A percentile compares a stretch with the other conserved stretches of the same genome.
phyloP scores from a whole-genome alignment of 805 yeast genomes.

The Metschnikowia proteae region DNA sequence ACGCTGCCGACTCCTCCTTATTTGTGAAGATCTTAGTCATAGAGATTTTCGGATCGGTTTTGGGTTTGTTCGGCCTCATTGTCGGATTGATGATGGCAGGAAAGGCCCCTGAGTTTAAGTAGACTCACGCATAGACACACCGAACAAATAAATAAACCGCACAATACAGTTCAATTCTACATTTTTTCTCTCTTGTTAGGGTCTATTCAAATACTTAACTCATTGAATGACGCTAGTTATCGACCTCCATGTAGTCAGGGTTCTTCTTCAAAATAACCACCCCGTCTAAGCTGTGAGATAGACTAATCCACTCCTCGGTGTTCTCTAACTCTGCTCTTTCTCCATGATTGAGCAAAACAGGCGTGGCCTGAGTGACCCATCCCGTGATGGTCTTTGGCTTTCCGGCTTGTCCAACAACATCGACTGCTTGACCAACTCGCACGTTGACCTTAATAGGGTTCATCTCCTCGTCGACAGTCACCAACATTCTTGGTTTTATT shows the following conservation, averaged over 20 bases:
- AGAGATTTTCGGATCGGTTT: constrained; percentile 94
- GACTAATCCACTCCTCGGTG: constrained; percentile 77
- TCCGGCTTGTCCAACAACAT: constrained; percentile 98
- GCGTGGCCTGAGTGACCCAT: constrained; percentile 98
- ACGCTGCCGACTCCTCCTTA: constrained; percentile 93
- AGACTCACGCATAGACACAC: constrained; percentile 11
- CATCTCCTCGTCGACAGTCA: constrained; percentile 88
- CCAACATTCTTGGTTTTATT: constrained; percentile 85
- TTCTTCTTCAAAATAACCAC: constrained; percentile 88
- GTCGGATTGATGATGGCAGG: constrained; percentile 97
- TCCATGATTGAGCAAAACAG: constrained; percentile 88
- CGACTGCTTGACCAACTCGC: constrained; percentile 98
- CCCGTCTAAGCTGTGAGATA: constrained; percentile 84
- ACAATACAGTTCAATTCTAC: constrained; percentile 4
- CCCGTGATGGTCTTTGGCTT: constrained; percentile 98
- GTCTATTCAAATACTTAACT: background rate
- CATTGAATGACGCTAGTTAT: constrained; percentile 20
- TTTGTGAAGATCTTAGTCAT: constrained; percentile 95
- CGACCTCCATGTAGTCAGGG: constrained; percentile 73
- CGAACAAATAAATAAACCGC: background rate
- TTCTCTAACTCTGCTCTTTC: constrained; percentile 97
- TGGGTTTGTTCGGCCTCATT: constrained; percentile 93
- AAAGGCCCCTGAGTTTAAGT: constrained; percentile 84
- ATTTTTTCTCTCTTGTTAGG: background rate
- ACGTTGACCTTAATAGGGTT: constrained; percentile 93